These are phyloP conservation scores for Penicilliopsis zonata DNA, from an alignment of 495 filamentous ascomycete species.

Conservation along the genomic window DNA sequence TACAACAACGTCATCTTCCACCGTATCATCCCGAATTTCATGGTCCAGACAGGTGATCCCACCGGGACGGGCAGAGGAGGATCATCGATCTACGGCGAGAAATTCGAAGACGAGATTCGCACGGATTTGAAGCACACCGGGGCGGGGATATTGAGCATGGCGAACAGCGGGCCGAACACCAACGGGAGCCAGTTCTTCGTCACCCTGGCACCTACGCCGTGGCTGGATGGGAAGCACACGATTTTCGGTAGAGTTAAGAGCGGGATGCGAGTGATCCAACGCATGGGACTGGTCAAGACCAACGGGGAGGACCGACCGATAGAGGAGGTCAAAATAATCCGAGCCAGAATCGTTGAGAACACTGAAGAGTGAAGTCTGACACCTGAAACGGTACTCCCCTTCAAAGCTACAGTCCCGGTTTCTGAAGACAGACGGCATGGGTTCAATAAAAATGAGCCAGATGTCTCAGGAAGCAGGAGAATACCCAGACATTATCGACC, in stretches of 20 bases:
- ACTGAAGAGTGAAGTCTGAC: constrained; percentile 36
- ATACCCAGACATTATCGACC: too few relatives aligned
- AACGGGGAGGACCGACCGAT: constrained; percentile 65
- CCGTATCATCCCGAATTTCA: constrained; percentile 91
- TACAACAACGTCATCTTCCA: constrained; percentile 82
- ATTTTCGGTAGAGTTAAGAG: constrained; percentile 90
- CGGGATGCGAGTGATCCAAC: constrained; percentile 71
- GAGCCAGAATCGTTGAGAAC: constrained; percentile 51
- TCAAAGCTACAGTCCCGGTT: too few relatives aligned
- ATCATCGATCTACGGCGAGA: constrained; percentile 80
- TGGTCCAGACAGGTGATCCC: constrained; percentile 94
- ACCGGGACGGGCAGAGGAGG: constrained; percentile 93
- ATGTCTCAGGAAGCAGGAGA: too few relatives aligned
- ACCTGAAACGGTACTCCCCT: too few relatives aligned
- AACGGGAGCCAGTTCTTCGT: constrained; percentile 87
- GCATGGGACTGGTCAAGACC: constrained; percentile 87
- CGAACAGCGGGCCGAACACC: constrained; percentile 86
- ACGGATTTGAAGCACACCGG: constrained; percentile 78
- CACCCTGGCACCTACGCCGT: constrained; percentile 88
- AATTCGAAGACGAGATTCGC: constrained; percentile 88
- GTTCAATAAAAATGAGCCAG: too few relatives aligned
- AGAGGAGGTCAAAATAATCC: constrained; percentile 74
- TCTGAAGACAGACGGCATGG: too few relatives aligned
- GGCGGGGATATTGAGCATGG: constrained; percentile 89
- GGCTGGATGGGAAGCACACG: constrained; percentile 95